Evolutionary conservation across 176 grass and related monocot species (phyloP), one percentile per base, ranked within the genome.

Genomic region (Aegilops umbellulata): DNA sequence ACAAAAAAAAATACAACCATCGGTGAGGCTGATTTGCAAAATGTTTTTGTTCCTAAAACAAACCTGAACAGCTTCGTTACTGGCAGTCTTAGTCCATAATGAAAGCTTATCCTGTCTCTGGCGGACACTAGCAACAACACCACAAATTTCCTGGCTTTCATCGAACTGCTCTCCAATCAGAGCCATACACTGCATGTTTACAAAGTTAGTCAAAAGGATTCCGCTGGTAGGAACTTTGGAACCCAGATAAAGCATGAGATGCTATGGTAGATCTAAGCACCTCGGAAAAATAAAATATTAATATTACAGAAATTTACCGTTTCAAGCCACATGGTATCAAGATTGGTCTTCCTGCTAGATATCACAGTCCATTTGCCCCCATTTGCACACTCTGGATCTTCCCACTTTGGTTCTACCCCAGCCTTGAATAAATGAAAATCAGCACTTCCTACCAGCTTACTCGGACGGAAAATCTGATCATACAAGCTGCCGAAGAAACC

Each of bases 11-110:
- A 60, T 68, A 67, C 32, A 76, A 75, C 12, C 68, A 24, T 1
- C 20, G 31, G 1, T 34, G 10, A 60, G 12, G 55, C 1, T 61
- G 22, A 76, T 58, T 17, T 65, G 42, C 26, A 80, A 12, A 80
- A 79, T 83, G 60, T 35, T 66, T 60, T 58, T 51, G 14, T 16
- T 83, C 75, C 60, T 2, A 83, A 82, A 85, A 76, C 68, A 22
- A 83, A 99, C 97, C 97, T 99, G 97, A 83, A 97, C 95, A 90
- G 97, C 97, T 94, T 99, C 97, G 81, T 99, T 99, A 78, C 82
- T 99, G 27, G 97, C 97, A 65, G 92, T 78, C 83, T 86, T 97
- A 60, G 97, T 99, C 97, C 97, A 99, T 32, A 99, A 75, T 82
- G 97, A 90, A 74, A 99, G 92, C 76, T 94, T 99, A 75, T 99